Evolutionary conservation across 2,329 filamentous ascomycete species (phyloP), one percentile per base, ranked within the genome.

Genomic region (Zymoseptoria pseudotritici): DNA sequence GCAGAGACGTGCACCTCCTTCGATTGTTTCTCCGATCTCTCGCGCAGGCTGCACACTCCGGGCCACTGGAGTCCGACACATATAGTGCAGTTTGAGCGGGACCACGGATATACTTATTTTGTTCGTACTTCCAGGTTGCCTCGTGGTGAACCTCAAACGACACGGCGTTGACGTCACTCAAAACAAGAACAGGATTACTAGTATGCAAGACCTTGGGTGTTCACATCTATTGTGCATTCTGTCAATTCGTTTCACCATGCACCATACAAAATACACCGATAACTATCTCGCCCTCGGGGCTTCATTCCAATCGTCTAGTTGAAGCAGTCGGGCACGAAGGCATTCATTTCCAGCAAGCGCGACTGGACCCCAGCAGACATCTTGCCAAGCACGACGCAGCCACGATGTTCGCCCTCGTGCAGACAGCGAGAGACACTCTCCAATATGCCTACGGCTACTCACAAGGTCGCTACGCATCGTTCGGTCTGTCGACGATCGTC

Each of bases 391-490:
- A 46, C 11, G 13, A n/a, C 13, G 10, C 36, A 46, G 36, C 36
- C 5, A 46, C 56, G 19, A 61, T 67, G 61, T 56, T 61, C 17
- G 60, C 52, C 24, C 50, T 63, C 11, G 50, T 61, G 46, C 63
- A 69, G 56, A 52, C 62, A 20, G 46, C 71, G 4, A 70, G 70
- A 56, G 69, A 73, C 49, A 58, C 65, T 7, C 13, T 65, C 9
- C 24, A 66, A 19, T 72, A 70, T 58, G 59, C 59, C 36, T 65
- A 65, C 52, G 71, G 71, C n/a, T 73, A 72, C 62, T 60, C 69
- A 31, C 65, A 69, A 57, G 72, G 72, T 19, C 66, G 70, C 50
- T 61, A 58, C 17, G 66, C 56, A 31, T 59, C 64, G 4, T 57
- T 72, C 70, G 13, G 71, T 67, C 17, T 65, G 57, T 53, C 68